Base-by-base conservation (phyloP, 1,139 yeast genomes). In the Lodderomyces metapsilosis region DNA sequence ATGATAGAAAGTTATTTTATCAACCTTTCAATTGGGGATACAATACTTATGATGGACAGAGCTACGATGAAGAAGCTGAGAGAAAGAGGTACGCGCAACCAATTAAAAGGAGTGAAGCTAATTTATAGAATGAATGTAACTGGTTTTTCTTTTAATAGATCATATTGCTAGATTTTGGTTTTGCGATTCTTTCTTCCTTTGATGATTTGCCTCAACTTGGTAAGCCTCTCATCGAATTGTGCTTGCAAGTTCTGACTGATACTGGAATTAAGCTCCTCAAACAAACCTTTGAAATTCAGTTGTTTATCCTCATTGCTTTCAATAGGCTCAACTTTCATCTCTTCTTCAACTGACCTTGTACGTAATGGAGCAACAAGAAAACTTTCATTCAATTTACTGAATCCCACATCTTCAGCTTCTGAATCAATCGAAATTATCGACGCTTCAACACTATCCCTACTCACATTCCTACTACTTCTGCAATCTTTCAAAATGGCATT, bases 1-100 rank as follows among this genome's bases (percentile, higher is more conserved):
- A 61, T 43, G 48, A 59, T 18, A 53, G 66, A 48, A 43, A 39
- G 12, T 38, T 50, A 4, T 62, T 62, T 48, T 62, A 62, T 46
- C 40, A 39, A 10, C 25, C 39, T 4, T 39, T 34, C 25, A 61
- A 59, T 44, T 57, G 57, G 58, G 64, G 63, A 12, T 62, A 61
- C 47, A 61, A 61, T 41, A 59, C 62, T n/a, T 58, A 41, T 40
- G 43, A 43, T 34, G 39, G 45, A 5, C 43, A 40, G 10, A 41
- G 41, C 33, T 50, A 45, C 16, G 48, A 48, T 17, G 55, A 57
- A 12, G 53, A 55, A 39, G 50, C 46, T 11, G 62, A 50, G 39
- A 47, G 34, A 36, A 42, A 48, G 34, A 39, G 46, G 20, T 44
- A 43, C 9, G 50, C 52, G 11, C 44, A 43, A 35, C 36, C 45